A percentile compares a stretch with the other conserved stretches of the same genome.
phyloP scores from a whole-genome alignment of 1,139 yeast species.

The Geotrichum carabidarum region DNA sequence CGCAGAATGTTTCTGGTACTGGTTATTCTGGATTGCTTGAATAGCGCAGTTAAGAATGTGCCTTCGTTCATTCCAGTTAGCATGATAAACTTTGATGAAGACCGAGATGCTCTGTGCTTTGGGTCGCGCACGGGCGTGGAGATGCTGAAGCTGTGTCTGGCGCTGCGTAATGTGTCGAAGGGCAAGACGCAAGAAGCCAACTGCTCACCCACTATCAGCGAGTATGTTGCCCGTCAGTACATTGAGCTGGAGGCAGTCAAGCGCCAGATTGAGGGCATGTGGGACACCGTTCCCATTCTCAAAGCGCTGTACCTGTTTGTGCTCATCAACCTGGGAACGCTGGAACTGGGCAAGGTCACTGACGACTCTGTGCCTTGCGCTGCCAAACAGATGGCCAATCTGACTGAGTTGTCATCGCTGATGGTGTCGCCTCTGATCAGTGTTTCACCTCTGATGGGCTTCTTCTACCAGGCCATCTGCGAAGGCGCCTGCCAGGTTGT shows the following conservation, averaged over 20 bases:
- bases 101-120: constrained; percentile 25
- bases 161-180: constrained; percentile 21
- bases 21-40: constrained; percentile 32
- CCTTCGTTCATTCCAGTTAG: constrained; percentile 28
- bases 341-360: constrained; percentile 15
- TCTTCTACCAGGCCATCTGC: constrained; percentile 18
- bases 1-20: constrained; percentile 34
- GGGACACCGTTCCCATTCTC: constrained; percentile 33
- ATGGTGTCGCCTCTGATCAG: constrained; percentile 30
- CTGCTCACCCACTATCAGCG: neutral
- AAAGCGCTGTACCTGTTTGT: constrained; percentile 31
- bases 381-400: constrained; percentile 15
- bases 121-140: constrained; percentile 27
- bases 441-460: constrained; percentile 30
- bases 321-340: constrained; percentile 19
- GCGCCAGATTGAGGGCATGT: constrained; percentile 25
- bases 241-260: constrained; percentile 22
- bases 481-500: constrained; percentile 3
- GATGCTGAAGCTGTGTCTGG: constrained; percentile 26
- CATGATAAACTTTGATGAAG: constrained; percentile 22
- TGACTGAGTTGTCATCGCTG: constrained; percentile 21
- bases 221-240: constrained; percentile 2
- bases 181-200: neutral
- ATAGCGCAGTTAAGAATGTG: constrained; percentile 26
- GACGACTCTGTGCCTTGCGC: constrained; percentile 5